These are phyloP conservation scores for Colletotrichum sp. DNA, from an alignment of 2,329 filamentous ascomycete genomes.

Conservation along the genomic window DNA sequence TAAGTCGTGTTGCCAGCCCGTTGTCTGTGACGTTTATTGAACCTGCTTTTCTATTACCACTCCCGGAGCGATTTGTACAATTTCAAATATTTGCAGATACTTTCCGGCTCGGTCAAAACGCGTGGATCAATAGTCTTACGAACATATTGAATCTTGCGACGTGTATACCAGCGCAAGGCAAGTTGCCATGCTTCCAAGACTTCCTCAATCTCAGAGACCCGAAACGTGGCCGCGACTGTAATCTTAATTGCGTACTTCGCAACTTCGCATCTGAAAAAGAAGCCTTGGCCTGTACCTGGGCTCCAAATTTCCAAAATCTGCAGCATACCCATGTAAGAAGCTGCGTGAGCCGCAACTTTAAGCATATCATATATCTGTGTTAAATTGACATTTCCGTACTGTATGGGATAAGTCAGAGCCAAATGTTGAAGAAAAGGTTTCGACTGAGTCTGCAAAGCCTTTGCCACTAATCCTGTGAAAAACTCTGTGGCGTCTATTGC, in stretches of 20 bases:
- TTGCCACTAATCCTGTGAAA: fast-evolving
- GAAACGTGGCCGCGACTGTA: background rate
- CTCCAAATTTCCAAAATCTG: background rate
- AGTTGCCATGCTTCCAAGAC: background rate
- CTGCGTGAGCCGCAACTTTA: background rate
- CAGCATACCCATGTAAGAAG: background rate
- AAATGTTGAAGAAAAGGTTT: background rate
- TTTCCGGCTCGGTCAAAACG: background rate
- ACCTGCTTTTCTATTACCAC: background rate
- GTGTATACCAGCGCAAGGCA: background rate
- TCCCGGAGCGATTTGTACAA: background rate
- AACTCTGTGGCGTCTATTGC: background rate
- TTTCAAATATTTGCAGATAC: background rate
- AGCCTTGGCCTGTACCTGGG: background rate
- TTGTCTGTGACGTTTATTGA: background rate
- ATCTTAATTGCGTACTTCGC: background rate
- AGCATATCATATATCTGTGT: background rate
- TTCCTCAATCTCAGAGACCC: background rate
- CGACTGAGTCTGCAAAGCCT: background rate
- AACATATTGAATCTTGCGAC: background rate
- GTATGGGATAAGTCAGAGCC: background rate
- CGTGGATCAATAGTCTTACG: background rate
- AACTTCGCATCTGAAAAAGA: background rate
- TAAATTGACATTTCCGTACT: background rate
- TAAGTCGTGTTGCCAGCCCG: background rate